Evolutionary conservation across 1,284 basidiomycete genomes (phyloP), one percentile per base, ranked within the genome.

Genomic region (Kwoniella shivajii): DNA sequence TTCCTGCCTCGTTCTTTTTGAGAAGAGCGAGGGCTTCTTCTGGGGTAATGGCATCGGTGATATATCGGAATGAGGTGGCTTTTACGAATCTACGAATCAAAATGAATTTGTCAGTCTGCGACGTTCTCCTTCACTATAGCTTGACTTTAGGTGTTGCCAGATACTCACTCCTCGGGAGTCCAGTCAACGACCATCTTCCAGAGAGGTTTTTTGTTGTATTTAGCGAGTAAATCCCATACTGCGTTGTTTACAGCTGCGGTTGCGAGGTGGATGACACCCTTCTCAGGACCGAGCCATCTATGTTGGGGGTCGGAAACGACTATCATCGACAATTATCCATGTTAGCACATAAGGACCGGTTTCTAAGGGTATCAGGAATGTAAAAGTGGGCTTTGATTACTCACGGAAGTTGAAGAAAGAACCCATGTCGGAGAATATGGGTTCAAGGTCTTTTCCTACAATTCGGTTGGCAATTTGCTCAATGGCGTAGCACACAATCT

Each of bases 31-130:
- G 79, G 1, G 94, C 93, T 74, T 97, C 93, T 50, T 91, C 90
- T 43, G 84, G 86, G 16, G 92, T 94, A 74, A 98, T 88, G 2
- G 86, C 91, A 74, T 97, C 94, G 5, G 92, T 88, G 73, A 97
- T 93, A 79, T 98, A 96, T 37, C 90, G 84, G 82, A 92, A 97
- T 2, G 90, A 85, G 2, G 88, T 85, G 3, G 90, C 85, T 48
- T 83, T 82, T 30, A 97, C 91, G 26, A 96, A 82, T 47, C 69
- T 71, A 47, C 7, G 27, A n/a, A 27, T 56, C 46, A 55, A 43
- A 37, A 7, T 10, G 34, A 6, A 29, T 33, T 24, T 24, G 18
- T 24, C 18, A 51, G n/a, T n/a, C n/a, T n/a, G n/a, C n/a, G n/a
- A n/a, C n/a, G n/a, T n/a, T n/a, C n/a, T n/a, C n/a, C n/a, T n/a